Evolutionary conservation across 2,329 filamentous ascomycete genomes (phyloP).

Genomic region (Tothia fuscella): DNA sequence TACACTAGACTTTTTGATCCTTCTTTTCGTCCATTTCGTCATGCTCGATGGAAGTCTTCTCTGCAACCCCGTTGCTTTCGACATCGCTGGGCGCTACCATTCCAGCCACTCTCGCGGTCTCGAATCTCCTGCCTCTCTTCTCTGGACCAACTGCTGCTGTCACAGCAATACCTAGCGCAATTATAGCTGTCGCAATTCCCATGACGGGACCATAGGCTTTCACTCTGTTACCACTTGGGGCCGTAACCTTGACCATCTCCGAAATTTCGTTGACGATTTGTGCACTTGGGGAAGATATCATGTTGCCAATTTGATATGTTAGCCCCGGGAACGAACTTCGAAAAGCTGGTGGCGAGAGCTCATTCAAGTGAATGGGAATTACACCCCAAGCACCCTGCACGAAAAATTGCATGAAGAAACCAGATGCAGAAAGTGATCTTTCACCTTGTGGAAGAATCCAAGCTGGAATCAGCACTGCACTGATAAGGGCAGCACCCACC

Average conservation of each 20-base stretch:
- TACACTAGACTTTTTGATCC: too few species aligned
- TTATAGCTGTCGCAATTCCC: slow-evolving; percentile 66
- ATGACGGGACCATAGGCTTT: slow-evolving; percentile 65
- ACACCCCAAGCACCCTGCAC: slow-evolving; percentile 56
- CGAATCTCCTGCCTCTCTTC: slow-evolving; percentile 59
- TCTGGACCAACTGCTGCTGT: slow-evolving; percentile 63
- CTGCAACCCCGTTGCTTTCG: background rate
- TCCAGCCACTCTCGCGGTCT: slow-evolving; percentile 43
- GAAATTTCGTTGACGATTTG: slow-evolving; percentile 69
- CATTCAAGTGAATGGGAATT: slow-evolving; percentile 63
- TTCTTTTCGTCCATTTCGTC: background rate
- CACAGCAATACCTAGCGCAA: slow-evolving; percentile 54
- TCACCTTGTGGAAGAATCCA: slow-evolving; percentile 57
- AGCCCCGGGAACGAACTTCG: slow-evolving; percentile 42
- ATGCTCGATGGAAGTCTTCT: background rate
- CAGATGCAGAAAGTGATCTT: slow-evolving; percentile 46
- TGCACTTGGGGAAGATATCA: slow-evolving; percentile 59
- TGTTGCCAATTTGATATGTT: slow-evolving; percentile 64
- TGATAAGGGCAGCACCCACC: slow-evolving; percentile 47
- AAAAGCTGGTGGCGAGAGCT: slow-evolving; percentile 32
- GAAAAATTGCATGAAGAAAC: slow-evolving; percentile 60
- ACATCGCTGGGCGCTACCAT: slow-evolving; percentile 9
- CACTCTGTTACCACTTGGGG: slow-evolving; percentile 42
- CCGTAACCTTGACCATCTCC: slow-evolving; percentile 47
- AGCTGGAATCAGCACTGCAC: slow-evolving; percentile 52